Percentiles rank a stretch among this genome's conserved stretches.
Evolutionary conservation across 495 filamentous ascomycete species (phyloP).

Genomic region (Penicillium psychrofluorescens): DNA sequence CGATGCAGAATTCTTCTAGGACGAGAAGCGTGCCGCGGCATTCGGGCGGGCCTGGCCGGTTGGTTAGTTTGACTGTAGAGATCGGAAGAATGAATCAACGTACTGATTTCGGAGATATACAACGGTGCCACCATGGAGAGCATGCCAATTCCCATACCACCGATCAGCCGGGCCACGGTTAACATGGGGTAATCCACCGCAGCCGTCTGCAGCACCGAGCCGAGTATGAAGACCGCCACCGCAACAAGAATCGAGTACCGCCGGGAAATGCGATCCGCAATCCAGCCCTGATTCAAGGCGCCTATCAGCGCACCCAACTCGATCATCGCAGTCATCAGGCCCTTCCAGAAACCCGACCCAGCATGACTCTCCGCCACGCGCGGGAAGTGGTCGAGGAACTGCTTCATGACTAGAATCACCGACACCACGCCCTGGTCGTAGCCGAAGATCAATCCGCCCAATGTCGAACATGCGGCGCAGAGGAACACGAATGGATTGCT

Average conservation of each 20-base stretch:
- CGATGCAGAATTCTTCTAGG: conserved; percentile 49
- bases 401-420: conserved; percentile 50
- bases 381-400: conserved; percentile 46
- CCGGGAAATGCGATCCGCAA: conserved; percentile 52
- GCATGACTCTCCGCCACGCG: conserved; percentile 30
- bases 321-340: conserved; percentile 54
- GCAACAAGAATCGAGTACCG: conserved; percentile 51
- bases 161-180: conserved; percentile 50
- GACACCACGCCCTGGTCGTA: conserved; percentile 53
- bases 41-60: conserved; percentile 37
- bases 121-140: conserved; percentile 45
- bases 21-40: conserved; percentile 46
- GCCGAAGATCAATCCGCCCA: conserved; percentile 51
- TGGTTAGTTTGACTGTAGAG: conserved; percentile 1
- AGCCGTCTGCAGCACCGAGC: conserved; percentile 48
- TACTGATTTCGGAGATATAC: conserved; percentile 50
- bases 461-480: conserved; percentile 47
- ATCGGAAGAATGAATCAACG: not conserved
- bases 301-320: conserved; percentile 50
- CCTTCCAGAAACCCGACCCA: conserved; percentile 51
- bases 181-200: conserved; percentile 51
- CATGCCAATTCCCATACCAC: conserved; percentile 56
- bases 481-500: conserved; percentile 43
- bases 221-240: conserved; percentile 47
- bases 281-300: conserved; percentile 50